Conservation (phyloP, 257 asterid species). For the Capsicum rhomboideum region DNA sequence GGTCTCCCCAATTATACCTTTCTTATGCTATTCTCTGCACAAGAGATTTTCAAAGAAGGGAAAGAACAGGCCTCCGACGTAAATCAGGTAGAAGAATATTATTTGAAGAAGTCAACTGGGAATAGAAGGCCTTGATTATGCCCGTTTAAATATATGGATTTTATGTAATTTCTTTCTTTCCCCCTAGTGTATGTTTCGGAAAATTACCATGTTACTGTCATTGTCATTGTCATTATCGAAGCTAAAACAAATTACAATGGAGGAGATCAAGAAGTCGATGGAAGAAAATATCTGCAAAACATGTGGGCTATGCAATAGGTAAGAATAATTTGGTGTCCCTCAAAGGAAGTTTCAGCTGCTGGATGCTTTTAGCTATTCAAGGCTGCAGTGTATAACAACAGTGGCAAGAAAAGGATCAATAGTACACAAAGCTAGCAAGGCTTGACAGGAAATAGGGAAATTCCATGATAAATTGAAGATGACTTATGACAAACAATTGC, state of each 20-base stretch:
- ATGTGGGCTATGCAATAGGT: background rate
- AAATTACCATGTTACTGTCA: background rate
- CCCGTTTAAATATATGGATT: background rate
- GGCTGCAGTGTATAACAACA: background rate
- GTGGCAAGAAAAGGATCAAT: background rate
- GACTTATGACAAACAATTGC: background rate
- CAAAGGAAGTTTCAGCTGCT: background rate
- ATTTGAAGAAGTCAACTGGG: too few species aligned
- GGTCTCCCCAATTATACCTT: too few species aligned
- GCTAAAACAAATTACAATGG: background rate
- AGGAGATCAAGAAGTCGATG: background rate
- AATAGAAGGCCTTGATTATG: background rate
- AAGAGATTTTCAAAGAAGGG: too few species aligned
- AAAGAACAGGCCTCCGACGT: too few species aligned
- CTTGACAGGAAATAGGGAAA: background rate
- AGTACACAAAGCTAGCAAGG: background rate
- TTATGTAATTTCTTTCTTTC: background rate
- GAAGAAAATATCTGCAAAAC: background rate
- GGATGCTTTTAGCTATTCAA: background rate
- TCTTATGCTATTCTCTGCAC: too few species aligned
- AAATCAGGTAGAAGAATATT: too few species aligned
- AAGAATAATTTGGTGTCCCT: background rate
- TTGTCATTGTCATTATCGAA: background rate
- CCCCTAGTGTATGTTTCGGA: background rate
- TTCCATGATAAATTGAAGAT: background rate